phyloP scores from a whole-genome alignment of 2,329 filamentous ascomycete species.

The Monilinia fructigena region DNA sequence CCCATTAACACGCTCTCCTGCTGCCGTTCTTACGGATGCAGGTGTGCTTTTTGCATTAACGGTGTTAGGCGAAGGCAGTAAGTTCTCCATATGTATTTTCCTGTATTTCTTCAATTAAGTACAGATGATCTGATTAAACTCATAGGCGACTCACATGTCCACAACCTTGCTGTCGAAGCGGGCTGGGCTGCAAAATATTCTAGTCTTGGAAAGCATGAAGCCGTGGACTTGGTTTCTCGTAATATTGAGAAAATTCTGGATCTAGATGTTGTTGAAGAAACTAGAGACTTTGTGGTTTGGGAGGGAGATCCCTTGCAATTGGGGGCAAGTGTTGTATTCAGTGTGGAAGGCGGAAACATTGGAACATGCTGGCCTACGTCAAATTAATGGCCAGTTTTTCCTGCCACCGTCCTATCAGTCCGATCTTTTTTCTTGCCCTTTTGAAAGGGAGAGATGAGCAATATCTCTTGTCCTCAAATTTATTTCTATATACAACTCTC shows the following conservation, averaged over 20 bases:
- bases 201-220: conserved; percentile 40
- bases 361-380: conserved; percentile 42
- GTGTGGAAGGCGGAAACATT: conserved; percentile 38
- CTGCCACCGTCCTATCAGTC: background rate
- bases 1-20: conserved; percentile 44
- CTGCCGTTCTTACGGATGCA: conserved; percentile 44
- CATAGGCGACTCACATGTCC: conserved; percentile 42
- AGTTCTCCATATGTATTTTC: background rate
- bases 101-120: conserved; percentile 21
- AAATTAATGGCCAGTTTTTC: conserved; percentile 1
- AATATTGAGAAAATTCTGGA: conserved; percentile 47
- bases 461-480: background rate
- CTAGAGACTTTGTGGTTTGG: conserved; percentile 46
- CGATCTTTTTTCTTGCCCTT: background rate
- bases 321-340: conserved; percentile 44
- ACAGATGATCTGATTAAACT: conserved; percentile 6
- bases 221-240: conserved; percentile 43
- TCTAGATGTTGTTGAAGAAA: conserved; percentile 36
- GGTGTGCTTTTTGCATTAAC: conserved; percentile 44
- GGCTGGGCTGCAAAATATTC: conserved; percentile 46
- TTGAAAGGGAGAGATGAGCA: too few species aligned
- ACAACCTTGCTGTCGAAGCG: conserved; percentile 44
- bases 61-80: conserved; percentile 35
- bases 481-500: background rate
- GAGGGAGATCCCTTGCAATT: conserved; percentile 46